Evolutionary conservation across 2,329 filamentous ascomycete species (phyloP).

Genomic region (Phaeosphaeriaceae sp.): DNA sequence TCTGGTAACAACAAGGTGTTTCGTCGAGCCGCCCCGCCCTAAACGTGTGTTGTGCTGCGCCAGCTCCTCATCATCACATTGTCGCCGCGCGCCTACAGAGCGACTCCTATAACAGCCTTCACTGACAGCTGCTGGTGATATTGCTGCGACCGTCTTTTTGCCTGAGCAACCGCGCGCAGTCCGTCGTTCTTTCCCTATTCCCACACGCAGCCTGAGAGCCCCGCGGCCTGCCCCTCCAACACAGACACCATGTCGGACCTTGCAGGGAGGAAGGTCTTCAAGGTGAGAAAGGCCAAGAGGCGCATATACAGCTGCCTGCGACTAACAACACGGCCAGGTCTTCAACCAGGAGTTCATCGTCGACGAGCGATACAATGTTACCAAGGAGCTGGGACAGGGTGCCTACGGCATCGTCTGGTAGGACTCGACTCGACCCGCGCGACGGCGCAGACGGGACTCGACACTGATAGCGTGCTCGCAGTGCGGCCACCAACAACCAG

Average conservation of each 20-base stretch:
- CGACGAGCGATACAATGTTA: constrained; percentile 97
- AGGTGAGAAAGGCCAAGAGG: constrained; percentile 48
- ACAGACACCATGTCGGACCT: constrained; percentile 61
- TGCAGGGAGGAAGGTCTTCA: constrained; percentile 70
- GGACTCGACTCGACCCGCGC: constrained; percentile 32
- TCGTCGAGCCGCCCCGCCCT: constrained; percentile 13
- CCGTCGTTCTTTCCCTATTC: constrained; percentile 3
- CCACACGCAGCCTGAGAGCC: neutral
- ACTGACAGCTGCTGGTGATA: constrained; percentile 13
- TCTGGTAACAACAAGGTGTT: constrained; percentile 21
- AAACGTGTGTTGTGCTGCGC: constrained; percentile 8
- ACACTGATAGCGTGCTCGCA: constrained; percentile 51
- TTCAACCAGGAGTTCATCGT: constrained; percentile 99
- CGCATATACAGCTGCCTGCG: neutral
- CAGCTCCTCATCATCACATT: constrained; percentile 27
- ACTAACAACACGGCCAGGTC: constrained; percentile 50
- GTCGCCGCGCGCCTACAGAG: constrained; percentile 37
- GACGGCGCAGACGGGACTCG: constrained; percentile 2
- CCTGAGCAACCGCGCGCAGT: neutral
- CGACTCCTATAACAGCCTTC: constrained; percentile 23
- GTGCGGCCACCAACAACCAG: constrained; percentile 89
- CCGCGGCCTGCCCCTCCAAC: constrained; percentile 2
- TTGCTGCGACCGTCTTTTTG: constrained; percentile 10
- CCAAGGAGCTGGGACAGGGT: constrained; percentile 97
- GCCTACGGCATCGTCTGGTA: constrained; percentile 99